These are phyloP conservation scores for Penicillium aurantiogriseum DNA, from an alignment of 2,329 filamentous ascomycete species.

Conservation along the genomic window DNA sequence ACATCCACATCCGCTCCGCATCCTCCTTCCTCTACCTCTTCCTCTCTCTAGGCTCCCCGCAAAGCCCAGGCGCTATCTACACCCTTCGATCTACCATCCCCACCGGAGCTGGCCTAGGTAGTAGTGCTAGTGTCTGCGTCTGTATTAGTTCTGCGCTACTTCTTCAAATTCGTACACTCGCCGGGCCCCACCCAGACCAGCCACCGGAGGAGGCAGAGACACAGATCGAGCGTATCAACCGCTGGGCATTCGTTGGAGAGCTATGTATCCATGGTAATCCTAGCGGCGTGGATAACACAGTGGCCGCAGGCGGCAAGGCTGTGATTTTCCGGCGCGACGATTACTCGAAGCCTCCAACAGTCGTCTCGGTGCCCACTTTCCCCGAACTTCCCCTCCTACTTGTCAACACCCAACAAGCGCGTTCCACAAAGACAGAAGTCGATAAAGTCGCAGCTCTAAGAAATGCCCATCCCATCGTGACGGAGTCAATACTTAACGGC, in stretches of 20 bases:
- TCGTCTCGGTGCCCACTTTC: slow-evolving; percentile 78
- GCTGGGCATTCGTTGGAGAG: slow-evolving; percentile 95
- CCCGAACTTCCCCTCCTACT: slow-evolving; percentile 87
- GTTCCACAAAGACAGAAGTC: slow-evolving; percentile 82
- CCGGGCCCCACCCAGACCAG: slow-evolving; percentile 89
- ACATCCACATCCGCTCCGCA: slow-evolving; percentile 79
- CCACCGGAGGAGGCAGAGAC: slow-evolving; percentile 80
- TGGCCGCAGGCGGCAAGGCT: slow-evolving; percentile 88
- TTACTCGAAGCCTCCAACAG: slow-evolving; percentile 71
- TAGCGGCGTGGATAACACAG: slow-evolving; percentile 95
- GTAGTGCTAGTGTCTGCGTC: slow-evolving; percentile 90
- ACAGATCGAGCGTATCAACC: slow-evolving; percentile 92
- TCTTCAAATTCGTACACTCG: slow-evolving; percentile 81
- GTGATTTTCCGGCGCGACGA: slow-evolving; percentile 84
- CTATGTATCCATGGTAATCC: slow-evolving; percentile 98
- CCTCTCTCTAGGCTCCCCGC: slow-evolving; percentile 75
- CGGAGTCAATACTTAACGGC: slow-evolving; percentile 76
- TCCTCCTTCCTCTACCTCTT: slow-evolving; percentile 90
- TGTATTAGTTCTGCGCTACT: slow-evolving; percentile 82
- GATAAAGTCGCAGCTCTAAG: slow-evolving; percentile 77
- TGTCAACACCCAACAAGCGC: slow-evolving; percentile 83
- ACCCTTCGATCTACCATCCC: slow-evolving; percentile 92
- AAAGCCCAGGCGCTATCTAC: slow-evolving; percentile 79
- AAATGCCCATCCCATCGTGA: slow-evolving; percentile 69
- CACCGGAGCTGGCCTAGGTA: slow-evolving; percentile 85